Evolutionary conservation across 2,329 filamentous ascomycete genomes (phyloP).

Genomic region (Aspergillus sp.): DNA sequence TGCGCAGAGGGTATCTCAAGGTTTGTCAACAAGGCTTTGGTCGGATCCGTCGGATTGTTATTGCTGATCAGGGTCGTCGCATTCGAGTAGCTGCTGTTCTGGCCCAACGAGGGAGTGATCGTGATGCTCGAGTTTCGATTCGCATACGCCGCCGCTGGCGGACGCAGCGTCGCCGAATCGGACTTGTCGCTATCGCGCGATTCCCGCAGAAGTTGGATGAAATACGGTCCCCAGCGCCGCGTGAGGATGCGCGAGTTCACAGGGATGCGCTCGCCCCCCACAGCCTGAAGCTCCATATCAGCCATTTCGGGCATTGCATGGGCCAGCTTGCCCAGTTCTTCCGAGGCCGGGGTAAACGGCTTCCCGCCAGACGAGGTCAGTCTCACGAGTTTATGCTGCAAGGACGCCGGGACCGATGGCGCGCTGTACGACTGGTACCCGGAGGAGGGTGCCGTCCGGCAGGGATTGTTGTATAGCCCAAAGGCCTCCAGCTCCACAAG

Average conservation of each 20-base stretch:
- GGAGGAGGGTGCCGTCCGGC: constrained; percentile 67
- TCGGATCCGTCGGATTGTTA: constrained; percentile 22
- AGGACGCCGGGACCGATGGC: constrained; percentile 51
- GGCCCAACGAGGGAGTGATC: constrained; percentile 56
- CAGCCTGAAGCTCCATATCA: constrained; percentile 94
- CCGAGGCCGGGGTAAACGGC: constrained; percentile 65
- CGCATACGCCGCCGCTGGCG: constrained; percentile 49
- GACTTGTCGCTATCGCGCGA: constrained; percentile 61
- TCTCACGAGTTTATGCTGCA: constrained; percentile 42
- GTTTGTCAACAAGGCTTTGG: constrained; percentile 30
- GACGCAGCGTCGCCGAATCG: constrained; percentile 67
- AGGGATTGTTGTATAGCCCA: constrained; percentile 91
- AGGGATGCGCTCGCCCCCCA: constrained; percentile 82
- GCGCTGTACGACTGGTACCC: constrained; percentile 78
- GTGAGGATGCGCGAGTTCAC: constrained; percentile 86
- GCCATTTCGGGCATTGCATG: constrained; percentile 73
- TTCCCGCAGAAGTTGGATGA: constrained; percentile 82
- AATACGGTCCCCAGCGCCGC: constrained; percentile 88
- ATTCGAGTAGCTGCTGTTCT: constrained; percentile 35
- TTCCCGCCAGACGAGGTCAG: constrained; percentile 66
- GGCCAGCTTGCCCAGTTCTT: constrained; percentile 76
- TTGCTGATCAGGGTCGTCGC: constrained; percentile 32
- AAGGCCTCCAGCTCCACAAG: constrained; percentile 96
- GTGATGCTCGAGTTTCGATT: constrained; percentile 74
- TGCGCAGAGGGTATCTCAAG: constrained; percentile 48